Conservation (phyloP, 176 grass and related monocot genomes). For the Aegilops longissima region DNA sequence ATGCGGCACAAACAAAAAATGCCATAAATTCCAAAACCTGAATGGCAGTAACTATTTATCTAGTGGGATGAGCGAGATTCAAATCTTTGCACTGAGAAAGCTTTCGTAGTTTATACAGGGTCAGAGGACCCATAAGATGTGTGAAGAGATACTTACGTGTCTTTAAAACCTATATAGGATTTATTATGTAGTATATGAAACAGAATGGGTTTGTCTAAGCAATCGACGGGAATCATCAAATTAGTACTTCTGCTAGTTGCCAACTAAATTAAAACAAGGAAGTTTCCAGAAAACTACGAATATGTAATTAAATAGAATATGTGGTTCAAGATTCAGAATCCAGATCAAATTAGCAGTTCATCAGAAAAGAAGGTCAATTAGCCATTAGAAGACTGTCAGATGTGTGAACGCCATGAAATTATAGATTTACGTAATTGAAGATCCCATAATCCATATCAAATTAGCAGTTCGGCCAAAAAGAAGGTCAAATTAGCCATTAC, state of each 20-base stretch:
- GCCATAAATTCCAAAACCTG: not conserved
- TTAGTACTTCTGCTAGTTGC: not conserved
- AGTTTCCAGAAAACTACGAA: too few relatives aligned
- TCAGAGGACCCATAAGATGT: too few relatives aligned
- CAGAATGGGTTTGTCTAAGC: not conserved
- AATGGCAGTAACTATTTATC: not conserved
- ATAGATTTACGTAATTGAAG: too few relatives aligned
- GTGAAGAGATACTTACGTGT: not conserved
- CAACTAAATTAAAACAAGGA: not conserved
- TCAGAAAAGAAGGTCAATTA: not conserved
- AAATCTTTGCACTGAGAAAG: not conserved
- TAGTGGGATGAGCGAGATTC: not conserved
- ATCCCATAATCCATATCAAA: too few relatives aligned
- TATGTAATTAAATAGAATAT: too few relatives aligned
- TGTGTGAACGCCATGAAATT: too few relatives aligned
- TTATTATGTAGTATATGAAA: not conserved
- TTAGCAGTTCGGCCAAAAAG: not conserved
- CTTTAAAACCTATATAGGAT: not conserved
- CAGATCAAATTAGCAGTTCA: too few relatives aligned
- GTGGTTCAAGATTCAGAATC: too few relatives aligned
- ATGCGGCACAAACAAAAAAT: not conserved
- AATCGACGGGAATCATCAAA: not conserved
- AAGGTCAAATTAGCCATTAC: not conserved
- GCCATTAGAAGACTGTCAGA: not conserved
- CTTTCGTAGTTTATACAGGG: not conserved